Evolutionary conservation across 441 rosid species (phyloP), one percentile per base, ranked within the genome.

Genomic region (Erodium texanum): DNA sequence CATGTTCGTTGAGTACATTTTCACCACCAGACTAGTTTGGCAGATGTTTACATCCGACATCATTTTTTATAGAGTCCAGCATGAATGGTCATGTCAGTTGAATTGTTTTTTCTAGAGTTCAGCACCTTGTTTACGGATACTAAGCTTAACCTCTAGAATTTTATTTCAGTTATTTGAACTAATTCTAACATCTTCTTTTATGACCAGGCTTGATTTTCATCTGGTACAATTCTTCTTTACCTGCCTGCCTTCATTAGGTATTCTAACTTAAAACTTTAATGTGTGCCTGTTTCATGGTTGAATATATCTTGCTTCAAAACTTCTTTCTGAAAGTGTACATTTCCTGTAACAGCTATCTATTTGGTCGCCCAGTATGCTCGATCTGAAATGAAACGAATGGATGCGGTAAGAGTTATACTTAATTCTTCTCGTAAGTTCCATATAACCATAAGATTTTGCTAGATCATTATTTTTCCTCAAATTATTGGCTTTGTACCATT

Each of bases 211-310:
- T 62, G 98, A 90, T 73, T 90, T 92, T 79, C 98, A 93, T 82
- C 85, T 89, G 76, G 94, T 93, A 77, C 96, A 93, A 58, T 83
- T 93, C 76, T 90, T 90, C 82, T 90, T 93, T 76, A 91, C 77
- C 76, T 90, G 91, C 86, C 69, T 90, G 89, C 98, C 98, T 71
- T 87, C 97, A 63, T 66, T 93, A 73, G 97, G 97, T 93, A 90
- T 75, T 58, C 67, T 58, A 70, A 62, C 70, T 68, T 58, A 45
- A 71, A 50, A 62, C 50, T 67, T 29, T 65, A 11, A 62, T 76
- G 59, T 59, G 14, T 71, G 50, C 34, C 23, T 58, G 14, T 69
- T 63, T 74, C 62, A 0, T 74, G 45, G 72, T 76, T 43, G 18
- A 59, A 52, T 68, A 24, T 65, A 41, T 58, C 64, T 50, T 78